A percentile compares a stretch with the other conserved stretches of the same genome.
Conservation (phyloP, 2,329 filamentous ascomycete genomes). For the Domatiomyces catenatus region DNA sequence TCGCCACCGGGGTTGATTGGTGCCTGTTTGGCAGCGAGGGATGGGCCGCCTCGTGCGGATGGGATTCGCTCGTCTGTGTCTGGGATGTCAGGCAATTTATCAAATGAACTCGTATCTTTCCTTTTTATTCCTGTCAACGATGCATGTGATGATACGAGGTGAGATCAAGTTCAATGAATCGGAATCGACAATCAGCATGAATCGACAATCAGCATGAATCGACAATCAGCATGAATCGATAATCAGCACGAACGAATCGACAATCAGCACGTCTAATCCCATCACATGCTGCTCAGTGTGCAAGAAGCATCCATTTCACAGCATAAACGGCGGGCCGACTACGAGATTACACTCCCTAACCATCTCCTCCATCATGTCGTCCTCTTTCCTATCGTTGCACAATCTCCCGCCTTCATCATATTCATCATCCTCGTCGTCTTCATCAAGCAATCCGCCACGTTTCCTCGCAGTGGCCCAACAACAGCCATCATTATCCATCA, state of each 20-base stretch:
- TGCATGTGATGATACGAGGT: too few species aligned
- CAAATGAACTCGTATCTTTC: constrained; percentile 13
- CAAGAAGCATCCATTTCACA: not conserved
- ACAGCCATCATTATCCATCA: not conserved
- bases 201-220: too few species aligned
- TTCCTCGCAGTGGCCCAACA: not conserved
- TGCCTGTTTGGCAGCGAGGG: constrained; percentile 89
- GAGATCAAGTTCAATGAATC: too few species aligned
- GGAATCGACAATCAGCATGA: too few species aligned
- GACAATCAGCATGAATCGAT: too few species aligned
- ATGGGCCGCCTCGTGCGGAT: constrained; percentile 87
- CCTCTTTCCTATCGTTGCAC: not conserved
- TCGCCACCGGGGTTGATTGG: constrained; percentile 93
- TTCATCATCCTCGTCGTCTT: not conserved
- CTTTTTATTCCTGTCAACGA: not conserved
- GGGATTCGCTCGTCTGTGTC: constrained; percentile 80
- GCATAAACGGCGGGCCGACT: not conserved
- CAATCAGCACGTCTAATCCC: too few species aligned
- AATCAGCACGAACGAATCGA: too few species aligned
- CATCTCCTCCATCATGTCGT: not conserved
- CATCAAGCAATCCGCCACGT: too few species aligned
- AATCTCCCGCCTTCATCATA: not conserved
- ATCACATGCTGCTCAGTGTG: too few species aligned
- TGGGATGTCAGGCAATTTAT: constrained; percentile 72
- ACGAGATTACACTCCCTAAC: not conserved